Evolutionary conservation across 179 eudicot genomes (phyloP).

Genomic region (Beta corolliflora): DNA sequence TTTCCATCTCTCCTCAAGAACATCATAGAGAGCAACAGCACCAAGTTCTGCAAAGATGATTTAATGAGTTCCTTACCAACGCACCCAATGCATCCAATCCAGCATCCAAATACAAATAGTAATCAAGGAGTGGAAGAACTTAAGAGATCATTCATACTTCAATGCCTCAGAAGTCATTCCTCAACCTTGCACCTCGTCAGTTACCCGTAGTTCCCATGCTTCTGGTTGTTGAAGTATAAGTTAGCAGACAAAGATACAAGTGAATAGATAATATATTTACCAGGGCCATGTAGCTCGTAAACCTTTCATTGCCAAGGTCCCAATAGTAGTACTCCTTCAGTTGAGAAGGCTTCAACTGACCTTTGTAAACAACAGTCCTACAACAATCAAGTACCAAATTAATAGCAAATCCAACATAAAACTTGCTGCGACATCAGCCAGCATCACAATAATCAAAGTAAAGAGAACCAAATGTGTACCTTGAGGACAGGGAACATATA

Average conservation of each 20-base stretch:
- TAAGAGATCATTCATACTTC: conserved; percentile 98
- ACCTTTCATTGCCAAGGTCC: conserved; percentile 99
- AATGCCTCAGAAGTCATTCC: conserved; percentile 99
- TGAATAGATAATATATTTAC: conserved; percentile 79
- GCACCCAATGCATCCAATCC: conserved; percentile 82
- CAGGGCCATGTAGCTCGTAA: conserved; percentile 99
- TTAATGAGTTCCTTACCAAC: conserved; percentile 87
- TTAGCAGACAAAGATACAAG: conserved; percentile 62
- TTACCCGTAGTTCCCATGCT: conserved; percentile 82
- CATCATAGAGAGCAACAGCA: conserved; percentile 62
- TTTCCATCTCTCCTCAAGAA: conserved; percentile 61
- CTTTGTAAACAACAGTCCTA: conserved; percentile 99
- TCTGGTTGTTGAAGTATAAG: conserved; percentile 86
- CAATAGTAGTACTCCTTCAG: conserved; percentile 87
- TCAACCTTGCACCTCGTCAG: conserved; percentile 98
- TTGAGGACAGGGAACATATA: conserved; percentile 94
- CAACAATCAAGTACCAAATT: conserved; percentile 21
- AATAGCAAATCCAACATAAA: not conserved
- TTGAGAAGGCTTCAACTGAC: conserved; percentile 96
- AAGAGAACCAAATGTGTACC: conserved; percentile 44
- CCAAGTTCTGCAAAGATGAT: conserved; percentile 84
- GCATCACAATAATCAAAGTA: not conserved
- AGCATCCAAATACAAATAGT: conserved; percentile 76
- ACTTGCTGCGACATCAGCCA: not conserved
- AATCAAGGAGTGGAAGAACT: conserved; percentile 98